A percentile compares a stretch with the other conserved stretches of the same genome.
phyloP scores from a whole-genome alignment of 495 filamentous ascomycete genomes.

The Penicillium flavigenum region DNA sequence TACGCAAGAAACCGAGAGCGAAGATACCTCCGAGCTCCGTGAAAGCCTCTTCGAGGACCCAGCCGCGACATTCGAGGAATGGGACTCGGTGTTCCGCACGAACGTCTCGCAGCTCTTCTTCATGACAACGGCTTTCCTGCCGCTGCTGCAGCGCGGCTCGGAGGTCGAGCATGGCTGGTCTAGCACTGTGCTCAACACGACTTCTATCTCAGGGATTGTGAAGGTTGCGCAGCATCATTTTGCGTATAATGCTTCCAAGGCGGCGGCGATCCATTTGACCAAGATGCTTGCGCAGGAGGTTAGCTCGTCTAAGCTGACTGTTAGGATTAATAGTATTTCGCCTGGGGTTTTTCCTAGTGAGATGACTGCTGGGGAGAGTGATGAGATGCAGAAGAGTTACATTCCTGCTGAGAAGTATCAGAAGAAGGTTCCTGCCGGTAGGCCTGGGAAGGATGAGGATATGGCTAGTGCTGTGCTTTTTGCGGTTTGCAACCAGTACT shows the following conservation, averaged over 20 bases:
- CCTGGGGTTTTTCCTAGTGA: constrained; percentile 56
- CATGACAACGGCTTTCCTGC: constrained; percentile 44
- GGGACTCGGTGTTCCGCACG: constrained; percentile 47
- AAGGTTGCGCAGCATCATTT: constrained; percentile 53
- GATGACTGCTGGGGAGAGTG: constrained; percentile 55
- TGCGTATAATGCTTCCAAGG: constrained; percentile 54
- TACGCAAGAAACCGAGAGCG: constrained; percentile 34
- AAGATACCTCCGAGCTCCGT: constrained; percentile 49
- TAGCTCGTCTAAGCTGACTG: constrained; percentile 38
- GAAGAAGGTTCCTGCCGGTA: constrained; percentile 54
- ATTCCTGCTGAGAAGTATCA: constrained; percentile 61
- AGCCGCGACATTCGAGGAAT: constrained; percentile 39
- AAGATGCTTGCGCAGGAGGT: constrained; percentile 56
- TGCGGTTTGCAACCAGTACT: constrained; percentile 63
- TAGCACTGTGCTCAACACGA: constrained; percentile 59
- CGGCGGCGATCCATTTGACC: constrained; percentile 52
- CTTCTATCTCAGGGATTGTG: constrained; percentile 53
- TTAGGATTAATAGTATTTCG: constrained; percentile 55
- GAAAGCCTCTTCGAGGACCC: constrained; percentile 57
- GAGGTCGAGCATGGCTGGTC: constrained; percentile 50
- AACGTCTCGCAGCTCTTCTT: constrained; percentile 52
- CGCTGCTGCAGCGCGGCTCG: constrained; percentile 43
- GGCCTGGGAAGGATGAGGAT: constrained; percentile 70
- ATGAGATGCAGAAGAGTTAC: constrained; percentile 62
- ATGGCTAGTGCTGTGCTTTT: constrained; percentile 70